Percentiles rank a stretch among this genome's conserved stretches.
These are phyloP conservation scores for Leccinum arenicola DNA, from an alignment of 768 basidiomycete species.

Conservation along the genomic window DNA sequence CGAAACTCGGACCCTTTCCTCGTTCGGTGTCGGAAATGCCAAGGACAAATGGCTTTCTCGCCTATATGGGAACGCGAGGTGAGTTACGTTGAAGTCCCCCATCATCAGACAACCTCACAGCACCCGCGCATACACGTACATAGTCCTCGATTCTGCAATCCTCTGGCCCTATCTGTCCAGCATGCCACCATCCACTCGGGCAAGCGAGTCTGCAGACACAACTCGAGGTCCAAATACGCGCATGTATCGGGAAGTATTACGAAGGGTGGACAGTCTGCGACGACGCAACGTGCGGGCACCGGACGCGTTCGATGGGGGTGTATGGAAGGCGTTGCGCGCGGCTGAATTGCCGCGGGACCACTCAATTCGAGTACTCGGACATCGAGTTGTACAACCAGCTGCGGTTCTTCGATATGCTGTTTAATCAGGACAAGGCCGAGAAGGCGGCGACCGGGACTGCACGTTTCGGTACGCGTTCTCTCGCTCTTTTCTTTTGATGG, in stretches of 20 bases:
- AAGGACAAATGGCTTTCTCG: conserved; percentile 52
- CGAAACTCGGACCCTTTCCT: conserved; percentile 67
- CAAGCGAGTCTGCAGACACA: conserved; percentile 73
- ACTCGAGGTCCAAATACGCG: conserved; percentile 82
- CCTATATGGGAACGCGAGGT: conserved; percentile 62
- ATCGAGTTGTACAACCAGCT: conserved; percentile 86
- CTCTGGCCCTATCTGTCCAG: conserved; percentile 67
- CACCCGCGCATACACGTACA: neutral
- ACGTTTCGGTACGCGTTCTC: conserved; percentile 34
- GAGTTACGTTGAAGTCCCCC: conserved; percentile 11
- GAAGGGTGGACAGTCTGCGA: conserved; percentile 87
- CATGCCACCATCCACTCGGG: conserved; percentile 54
- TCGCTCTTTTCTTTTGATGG: neutral
- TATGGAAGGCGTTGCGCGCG: conserved; percentile 83
- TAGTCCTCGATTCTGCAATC: conserved; percentile 65
- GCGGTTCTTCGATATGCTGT: conserved; percentile 76
- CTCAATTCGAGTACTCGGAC: conserved; percentile 69
- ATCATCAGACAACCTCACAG: neutral
- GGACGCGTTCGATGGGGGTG: conserved; percentile 93
- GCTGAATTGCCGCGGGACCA: conserved; percentile 12
- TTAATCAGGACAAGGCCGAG: conserved; percentile 68
- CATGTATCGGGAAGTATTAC: conserved; percentile 78
- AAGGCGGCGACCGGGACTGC: conserved; percentile 48
- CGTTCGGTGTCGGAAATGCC: conserved; percentile 76
- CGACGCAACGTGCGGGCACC: conserved; percentile 79